Percentiles rank a stretch among this genome's conserved stretches.
These are phyloP conservation scores for Dactylellina drechsleri DNA, from an alignment of 2,329 filamentous ascomycete species.

Conservation along the genomic window DNA sequence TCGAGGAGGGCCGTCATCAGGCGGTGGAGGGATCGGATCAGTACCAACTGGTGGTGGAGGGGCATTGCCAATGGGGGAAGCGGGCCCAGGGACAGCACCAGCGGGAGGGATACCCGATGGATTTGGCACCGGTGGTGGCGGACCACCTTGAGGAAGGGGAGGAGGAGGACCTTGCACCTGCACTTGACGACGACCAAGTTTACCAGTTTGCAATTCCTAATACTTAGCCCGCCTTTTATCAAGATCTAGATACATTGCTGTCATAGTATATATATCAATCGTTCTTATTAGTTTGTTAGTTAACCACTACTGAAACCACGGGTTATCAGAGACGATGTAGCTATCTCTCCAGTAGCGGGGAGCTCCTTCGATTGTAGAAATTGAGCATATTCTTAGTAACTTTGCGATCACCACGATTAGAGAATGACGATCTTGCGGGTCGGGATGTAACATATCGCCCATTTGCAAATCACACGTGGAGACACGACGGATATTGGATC, in stretches of 20 bases:
- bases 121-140: background rate
- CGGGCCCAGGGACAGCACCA: background rate
- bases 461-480: too few species aligned
- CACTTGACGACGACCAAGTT: background rate
- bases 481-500: too few species aligned
- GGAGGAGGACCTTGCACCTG: background rate
- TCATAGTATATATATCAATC: too few species aligned
- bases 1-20: too few species aligned
- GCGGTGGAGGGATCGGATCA: background rate
- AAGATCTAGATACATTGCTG: slow-evolving; percentile 1
- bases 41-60: slow-evolving; percentile 2
- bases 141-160: slow-evolving; percentile 4
- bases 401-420: too few species aligned
- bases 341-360: too few species aligned
- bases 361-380: too few species aligned
- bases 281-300: background rate
- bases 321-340: too few species aligned
- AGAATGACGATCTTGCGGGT: too few species aligned
- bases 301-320: too few species aligned
- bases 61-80: background rate
- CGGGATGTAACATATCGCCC: too few species aligned
- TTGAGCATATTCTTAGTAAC: too few species aligned
- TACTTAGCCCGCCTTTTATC: background rate
- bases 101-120: background rate
- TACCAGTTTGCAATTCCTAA: background rate